Evolutionary conservation across 441 rosid species (phyloP).

Genomic region (Manihot esculenta): DNA sequence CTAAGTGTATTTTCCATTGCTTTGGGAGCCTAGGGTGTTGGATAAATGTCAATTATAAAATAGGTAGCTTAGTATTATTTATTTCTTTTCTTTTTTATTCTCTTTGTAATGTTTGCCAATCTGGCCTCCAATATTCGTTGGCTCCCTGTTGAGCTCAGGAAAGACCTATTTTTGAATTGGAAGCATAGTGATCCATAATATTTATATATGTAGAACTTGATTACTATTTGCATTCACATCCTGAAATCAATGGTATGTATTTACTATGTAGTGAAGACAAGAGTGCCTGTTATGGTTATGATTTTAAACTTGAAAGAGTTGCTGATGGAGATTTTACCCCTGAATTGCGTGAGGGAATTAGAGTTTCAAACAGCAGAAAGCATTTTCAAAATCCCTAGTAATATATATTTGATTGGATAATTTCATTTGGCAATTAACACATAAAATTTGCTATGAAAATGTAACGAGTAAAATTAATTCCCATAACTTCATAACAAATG

Average conservation of each 20-base stretch:
- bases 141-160: neutral
- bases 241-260: neutral
- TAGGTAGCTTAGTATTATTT: conserved; percentile 10
- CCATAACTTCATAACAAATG: too few species aligned
- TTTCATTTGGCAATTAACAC: too few species aligned
- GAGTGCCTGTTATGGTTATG: neutral
- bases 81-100: neutral
- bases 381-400: too few species aligned
- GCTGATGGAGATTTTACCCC: neutral
- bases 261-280: too few species aligned
- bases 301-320: neutral
- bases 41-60: conserved; percentile 6
- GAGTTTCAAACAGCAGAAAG: too few species aligned
- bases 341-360: too few species aligned
- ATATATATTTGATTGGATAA: too few species aligned
- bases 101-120: neutral
- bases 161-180: neutral
- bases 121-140: neutral
- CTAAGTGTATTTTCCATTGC: conserved; percentile 12
- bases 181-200: neutral
- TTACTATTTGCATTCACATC: neutral
- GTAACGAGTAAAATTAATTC: too few species aligned
- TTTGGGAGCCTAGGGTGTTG: neutral
- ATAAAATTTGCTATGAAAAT: too few species aligned
- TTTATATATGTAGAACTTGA: neutral